These are phyloP conservation scores for Pseudisothecium myosuroides DNA, from an alignment of 225 moss, liverwort and hornwort species.

Conservation along the genomic window DNA sequence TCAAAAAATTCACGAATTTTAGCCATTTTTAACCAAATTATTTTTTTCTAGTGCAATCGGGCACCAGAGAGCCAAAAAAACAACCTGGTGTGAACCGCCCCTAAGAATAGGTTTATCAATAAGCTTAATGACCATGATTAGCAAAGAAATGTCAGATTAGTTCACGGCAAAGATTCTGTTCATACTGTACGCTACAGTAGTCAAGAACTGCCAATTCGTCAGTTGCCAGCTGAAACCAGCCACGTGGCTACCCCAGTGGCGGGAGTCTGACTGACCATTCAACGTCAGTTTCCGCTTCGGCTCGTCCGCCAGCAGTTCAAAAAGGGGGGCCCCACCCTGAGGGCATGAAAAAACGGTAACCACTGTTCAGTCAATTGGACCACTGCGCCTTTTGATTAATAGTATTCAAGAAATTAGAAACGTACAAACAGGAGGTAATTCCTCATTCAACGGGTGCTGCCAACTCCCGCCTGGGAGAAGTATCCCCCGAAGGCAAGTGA, in stretches of 20 bases:
- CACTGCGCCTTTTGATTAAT: not conserved
- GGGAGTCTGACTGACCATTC: not conserved
- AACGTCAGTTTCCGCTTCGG: too few species aligned
- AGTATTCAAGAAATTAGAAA: not conserved
- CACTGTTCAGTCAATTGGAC: not conserved
- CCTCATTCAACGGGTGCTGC: not conserved
- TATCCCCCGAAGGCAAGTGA: not conserved
- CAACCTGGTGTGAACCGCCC: too few species aligned
- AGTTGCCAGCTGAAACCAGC: not conserved
- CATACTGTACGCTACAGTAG: too few species aligned
- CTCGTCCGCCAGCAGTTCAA: not conserved
- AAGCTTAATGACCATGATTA: too few species aligned
- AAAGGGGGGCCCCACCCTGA: not conserved
- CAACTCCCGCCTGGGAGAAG: not conserved
- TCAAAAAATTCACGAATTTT: too few species aligned
- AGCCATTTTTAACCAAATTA: too few species aligned
- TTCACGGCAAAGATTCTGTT: not conserved
- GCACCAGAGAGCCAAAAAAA: too few species aligned
- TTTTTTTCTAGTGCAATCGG: too few species aligned
- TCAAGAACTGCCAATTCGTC: not conserved
- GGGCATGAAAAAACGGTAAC: not conserved
- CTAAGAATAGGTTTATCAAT: too few species aligned
- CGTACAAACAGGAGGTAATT: not conserved
- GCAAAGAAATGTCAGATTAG: not conserved
- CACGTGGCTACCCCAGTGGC: not conserved